Evolutionary conservation across 139 green algal genomes (phyloP).

Genomic region (Ettlia oleoabundans): DNA sequence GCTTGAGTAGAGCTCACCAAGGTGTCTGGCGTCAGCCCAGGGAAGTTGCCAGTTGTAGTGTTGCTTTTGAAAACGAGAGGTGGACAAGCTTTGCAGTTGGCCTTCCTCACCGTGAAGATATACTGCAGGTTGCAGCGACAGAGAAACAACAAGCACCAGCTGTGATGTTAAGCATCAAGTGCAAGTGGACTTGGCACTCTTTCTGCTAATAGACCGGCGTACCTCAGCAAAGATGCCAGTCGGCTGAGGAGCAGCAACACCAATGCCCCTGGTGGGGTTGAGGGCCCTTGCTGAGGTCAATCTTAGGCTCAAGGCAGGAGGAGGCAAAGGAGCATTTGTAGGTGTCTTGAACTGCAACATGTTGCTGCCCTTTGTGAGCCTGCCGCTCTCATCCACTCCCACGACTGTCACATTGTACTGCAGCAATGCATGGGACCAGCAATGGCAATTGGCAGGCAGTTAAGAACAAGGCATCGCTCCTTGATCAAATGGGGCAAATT

Average conservation of each 20-base stretch:
- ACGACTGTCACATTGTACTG: conserved; percentile 7
- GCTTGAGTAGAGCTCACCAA: neutral
- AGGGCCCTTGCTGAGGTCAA: neutral
- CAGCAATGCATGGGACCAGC: neutral
- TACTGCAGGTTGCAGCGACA: no score
- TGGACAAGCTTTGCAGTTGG: neutral
- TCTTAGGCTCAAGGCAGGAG: neutral
- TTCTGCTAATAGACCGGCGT: no score
- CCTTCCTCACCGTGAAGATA: neutral
- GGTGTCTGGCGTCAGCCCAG: neutral
- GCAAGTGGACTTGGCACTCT: neutral
- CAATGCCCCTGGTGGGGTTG: neutral
- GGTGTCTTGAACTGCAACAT: neutral
- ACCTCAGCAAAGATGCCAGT: neutral
- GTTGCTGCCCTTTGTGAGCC: conserved; percentile 3
- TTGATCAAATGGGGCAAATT: no score
- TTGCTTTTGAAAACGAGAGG: neutral
- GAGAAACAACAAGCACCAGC: neutral
- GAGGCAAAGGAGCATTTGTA: neutral
- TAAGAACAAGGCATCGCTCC: no score
- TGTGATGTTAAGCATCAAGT: neutral
- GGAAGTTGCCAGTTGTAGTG: neutral
- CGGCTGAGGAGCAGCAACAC: neutral
- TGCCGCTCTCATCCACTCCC: neutral
- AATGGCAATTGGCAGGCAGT: neutral